Evolutionary conservation across 371 early-diverging fungal species (phyloP).

Genomic region (Batkoa obscura): DNA sequence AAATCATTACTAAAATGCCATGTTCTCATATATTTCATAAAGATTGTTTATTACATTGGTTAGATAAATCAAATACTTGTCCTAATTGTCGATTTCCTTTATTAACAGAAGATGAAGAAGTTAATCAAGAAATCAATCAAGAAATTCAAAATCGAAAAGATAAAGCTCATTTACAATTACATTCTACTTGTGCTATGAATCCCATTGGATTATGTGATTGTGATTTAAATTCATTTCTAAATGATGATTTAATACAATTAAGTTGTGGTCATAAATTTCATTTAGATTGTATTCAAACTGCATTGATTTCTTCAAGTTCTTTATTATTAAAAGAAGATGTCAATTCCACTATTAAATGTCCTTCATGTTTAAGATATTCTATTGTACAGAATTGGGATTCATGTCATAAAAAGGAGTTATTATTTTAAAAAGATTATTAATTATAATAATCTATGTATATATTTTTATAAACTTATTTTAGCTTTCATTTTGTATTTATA

Average conservation of each 20-base stretch:
- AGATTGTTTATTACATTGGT: conserved; percentile 35
- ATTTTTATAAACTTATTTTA: no score
- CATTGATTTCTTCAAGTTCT: not conserved
- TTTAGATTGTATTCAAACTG: not conserved
- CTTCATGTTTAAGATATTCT: no score
- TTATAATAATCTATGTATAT: no score
- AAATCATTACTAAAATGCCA: conserved; percentile 11
- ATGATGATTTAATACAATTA: not conserved
- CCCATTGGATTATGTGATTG: not conserved
- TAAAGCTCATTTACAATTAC: not conserved
- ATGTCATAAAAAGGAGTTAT: no score
- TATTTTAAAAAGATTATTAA: no score
- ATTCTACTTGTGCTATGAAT: not conserved
- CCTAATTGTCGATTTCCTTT: conserved; percentile 32
- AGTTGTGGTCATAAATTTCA: not conserved
- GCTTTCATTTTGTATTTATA: no score
- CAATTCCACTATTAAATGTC: no score
- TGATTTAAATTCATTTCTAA: no score
- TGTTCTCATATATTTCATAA: conserved; percentile 34
- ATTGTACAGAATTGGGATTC: no score
- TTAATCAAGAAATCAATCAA: not conserved
- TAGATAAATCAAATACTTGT: conserved; percentile 31
- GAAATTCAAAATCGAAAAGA: not conserved
- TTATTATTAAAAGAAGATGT: no score
- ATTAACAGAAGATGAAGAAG: conserved; percentile 20